Conservation (phyloP, 1,284 basidiomycete genomes). For the Anthracocystis walkeri region DNA sequence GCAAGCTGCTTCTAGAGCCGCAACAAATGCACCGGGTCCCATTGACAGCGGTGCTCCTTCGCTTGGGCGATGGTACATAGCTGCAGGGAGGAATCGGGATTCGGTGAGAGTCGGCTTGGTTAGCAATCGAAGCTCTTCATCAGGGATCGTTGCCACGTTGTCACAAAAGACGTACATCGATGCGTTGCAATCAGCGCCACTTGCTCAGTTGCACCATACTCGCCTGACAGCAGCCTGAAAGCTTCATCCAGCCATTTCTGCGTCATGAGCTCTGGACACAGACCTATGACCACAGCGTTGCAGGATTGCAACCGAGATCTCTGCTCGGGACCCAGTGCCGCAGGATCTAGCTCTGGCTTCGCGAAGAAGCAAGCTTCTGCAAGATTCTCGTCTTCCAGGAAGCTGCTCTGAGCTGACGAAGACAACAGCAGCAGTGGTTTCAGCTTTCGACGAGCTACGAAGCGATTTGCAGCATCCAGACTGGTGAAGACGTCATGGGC, state of each 20-base stretch:
- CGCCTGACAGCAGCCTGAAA: constrained; percentile 33
- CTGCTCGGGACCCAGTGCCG: constrained; percentile 8
- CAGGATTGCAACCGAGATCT: constrained; percentile 20
- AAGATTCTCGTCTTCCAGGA: constrained; percentile 8
- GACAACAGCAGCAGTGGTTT: constrained; percentile 33
- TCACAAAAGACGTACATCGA: constrained; percentile 31
- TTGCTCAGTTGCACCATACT: constrained; percentile 18
- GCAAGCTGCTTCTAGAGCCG: constrained; percentile 39
- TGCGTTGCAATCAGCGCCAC: constrained; percentile 44
- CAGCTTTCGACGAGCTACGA: constrained; percentile 20
- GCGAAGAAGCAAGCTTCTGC: constrained; percentile 25
- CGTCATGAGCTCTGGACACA: constrained; percentile 49
- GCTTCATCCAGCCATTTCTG: constrained; percentile 46
- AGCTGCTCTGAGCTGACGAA: constrained; percentile 25
- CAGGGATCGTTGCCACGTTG: not conserved
- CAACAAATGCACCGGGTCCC: constrained; percentile 45
- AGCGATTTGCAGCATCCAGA: constrained; percentile 32
- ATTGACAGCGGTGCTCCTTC: constrained; percentile 31
- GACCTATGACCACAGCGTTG: constrained; percentile 41
- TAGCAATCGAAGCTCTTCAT: not conserved
- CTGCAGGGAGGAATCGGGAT: constrained; percentile 4
- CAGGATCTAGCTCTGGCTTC: constrained; percentile 17
- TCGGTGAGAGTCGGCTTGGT: not conserved
- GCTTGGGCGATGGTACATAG: constrained; percentile 44
- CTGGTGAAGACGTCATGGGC: constrained; percentile 40